A percentile compares a stretch with the other conserved stretches of the same genome.
Conservation (phyloP, 257 asterid species). For the Ophiorrhiza pumila region DNA sequence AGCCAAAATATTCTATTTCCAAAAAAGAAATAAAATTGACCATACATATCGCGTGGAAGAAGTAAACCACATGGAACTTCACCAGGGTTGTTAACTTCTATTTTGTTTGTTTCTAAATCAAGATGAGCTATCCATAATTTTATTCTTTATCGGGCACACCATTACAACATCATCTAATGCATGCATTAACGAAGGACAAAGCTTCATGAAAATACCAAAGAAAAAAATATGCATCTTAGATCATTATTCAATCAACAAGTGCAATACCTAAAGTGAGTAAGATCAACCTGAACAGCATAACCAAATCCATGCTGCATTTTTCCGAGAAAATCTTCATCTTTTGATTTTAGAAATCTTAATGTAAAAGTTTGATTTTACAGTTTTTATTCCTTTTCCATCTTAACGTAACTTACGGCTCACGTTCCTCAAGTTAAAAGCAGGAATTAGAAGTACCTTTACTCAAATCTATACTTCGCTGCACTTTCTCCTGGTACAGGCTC, state of each 20-base stretch:
- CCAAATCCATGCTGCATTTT: background rate
- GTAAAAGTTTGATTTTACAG: background rate
- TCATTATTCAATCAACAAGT: background rate
- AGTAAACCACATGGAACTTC: background rate
- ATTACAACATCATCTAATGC: background rate
- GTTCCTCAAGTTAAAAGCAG: background rate
- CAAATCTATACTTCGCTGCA: slow-evolving; percentile 58
- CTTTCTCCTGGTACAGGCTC: slow-evolving; percentile 73
- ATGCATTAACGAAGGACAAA: too few relatives aligned
- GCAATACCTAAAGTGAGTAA: background rate
- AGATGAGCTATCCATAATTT: background rate
- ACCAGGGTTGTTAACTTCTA: background rate
- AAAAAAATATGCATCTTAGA: background rate
- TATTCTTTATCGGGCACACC: background rate
- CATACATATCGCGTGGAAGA: background rate
- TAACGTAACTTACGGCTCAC: background rate
- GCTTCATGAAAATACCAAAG: too few relatives aligned
- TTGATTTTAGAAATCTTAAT: background rate
- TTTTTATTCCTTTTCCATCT: background rate
- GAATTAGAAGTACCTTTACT: slow-evolving; percentile 58
- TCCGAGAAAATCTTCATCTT: background rate
- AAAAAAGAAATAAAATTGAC: background rate
- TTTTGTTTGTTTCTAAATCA: slow-evolving; percentile 2
- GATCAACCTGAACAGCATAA: background rate
- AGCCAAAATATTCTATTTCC: background rate